A percentile compares a stretch with the other conserved stretches of the same genome.
Evolutionary conservation across 1,284 basidiomycete genomes (phyloP).

Genomic region (Rhodotorula sp.): DNA sequence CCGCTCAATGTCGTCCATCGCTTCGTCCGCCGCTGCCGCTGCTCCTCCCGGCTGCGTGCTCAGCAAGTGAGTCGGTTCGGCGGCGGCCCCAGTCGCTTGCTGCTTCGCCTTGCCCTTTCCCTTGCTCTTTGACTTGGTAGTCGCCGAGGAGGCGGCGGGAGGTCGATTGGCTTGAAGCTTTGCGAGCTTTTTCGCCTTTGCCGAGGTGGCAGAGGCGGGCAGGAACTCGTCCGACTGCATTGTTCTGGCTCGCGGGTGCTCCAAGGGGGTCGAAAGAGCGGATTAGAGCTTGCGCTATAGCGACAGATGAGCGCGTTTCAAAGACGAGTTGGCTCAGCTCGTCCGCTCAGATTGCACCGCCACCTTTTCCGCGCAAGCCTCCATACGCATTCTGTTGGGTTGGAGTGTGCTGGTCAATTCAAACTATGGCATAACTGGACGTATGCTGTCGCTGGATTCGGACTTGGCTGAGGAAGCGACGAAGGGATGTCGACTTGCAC

Average conservation of each 20-base stretch:
- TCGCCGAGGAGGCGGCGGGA: slow-evolving; percentile 1
- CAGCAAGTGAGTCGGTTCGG: slow-evolving; percentile 23
- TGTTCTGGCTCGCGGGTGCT: not conserved
- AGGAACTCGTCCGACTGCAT: slow-evolving; percentile 37
- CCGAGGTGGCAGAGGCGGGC: slow-evolving; percentile 30
- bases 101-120: slow-evolving; percentile 23
- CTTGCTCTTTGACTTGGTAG: slow-evolving; percentile 12
- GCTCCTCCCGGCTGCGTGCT: slow-evolving; percentile 29
- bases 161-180: slow-evolving; percentile 18
- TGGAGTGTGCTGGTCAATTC: too few relatives aligned
- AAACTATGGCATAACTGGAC: too few relatives aligned
- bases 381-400: not conserved
- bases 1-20: slow-evolving; percentile 21
- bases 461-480: too few relatives aligned
- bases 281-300: too few relatives aligned
- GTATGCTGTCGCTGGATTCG: too few relatives aligned
- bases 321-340: not conserved
- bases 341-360: not conserved
- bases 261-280: not conserved
- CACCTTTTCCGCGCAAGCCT: not conserved
- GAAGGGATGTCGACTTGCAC: too few relatives aligned
- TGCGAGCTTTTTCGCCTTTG: slow-evolving; percentile 31
- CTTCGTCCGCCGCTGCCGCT: slow-evolving; percentile 1
- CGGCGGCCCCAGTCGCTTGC: not conserved
- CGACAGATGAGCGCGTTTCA: not conserved